Evolutionary conservation across 352 stramenopile species (phyloP), one percentile per base, ranked within the genome.

Genomic region (Globisporangium megalacanthum): DNA sequence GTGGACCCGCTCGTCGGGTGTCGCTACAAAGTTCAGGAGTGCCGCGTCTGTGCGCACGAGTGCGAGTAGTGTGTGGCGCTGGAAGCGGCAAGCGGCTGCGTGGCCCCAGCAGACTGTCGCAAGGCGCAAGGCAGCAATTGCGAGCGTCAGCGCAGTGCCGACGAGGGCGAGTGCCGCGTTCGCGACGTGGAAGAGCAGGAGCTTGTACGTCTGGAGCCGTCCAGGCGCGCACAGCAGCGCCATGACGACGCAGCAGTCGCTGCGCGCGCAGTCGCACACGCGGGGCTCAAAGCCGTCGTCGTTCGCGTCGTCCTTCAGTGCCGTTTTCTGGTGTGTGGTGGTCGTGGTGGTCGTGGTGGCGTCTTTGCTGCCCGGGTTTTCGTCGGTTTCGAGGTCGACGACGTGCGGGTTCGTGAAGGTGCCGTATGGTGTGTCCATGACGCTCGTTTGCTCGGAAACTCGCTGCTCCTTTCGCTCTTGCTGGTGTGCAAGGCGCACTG

Each of bases 11-110:
- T 90, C 77, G 4, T 66, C 50, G 0, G 29, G 53, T 8, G 73
- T 72, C 17, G 69, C 69, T n/a, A 88, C 63, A 19, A 76, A 79
- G 64, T 90, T 90, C 65, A 84, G 83, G 7, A 90, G 72, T 19
- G 46, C 52, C 17, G 73, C 73, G 52, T 90, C 79, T 3, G 58
- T 22, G 33, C 66, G 53, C 41, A 88, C 58, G 39, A 87, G 62
- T 44, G 47, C 47, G 13, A 61, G 65, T 20, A 90, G 57, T 54
- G 62, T 64, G 35, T 46, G 53, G 25, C 44, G 70, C 37, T 79
- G 73, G 29, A 65, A n/a, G 25, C 58, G 63, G 1, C 58, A 66
- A 6, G 20, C 39, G 57, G 15, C 35, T 45, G 17, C 56, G 36
- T 15, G n/a, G 52, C 39, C 61, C 25, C 2, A 58, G 60, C 29